A percentile compares a stretch with the other conserved stretches of the same genome.
phyloP scores from a whole-genome alignment of 2,329 filamentous ascomycete genomes.

The Leptographium lundbergii region DNA sequence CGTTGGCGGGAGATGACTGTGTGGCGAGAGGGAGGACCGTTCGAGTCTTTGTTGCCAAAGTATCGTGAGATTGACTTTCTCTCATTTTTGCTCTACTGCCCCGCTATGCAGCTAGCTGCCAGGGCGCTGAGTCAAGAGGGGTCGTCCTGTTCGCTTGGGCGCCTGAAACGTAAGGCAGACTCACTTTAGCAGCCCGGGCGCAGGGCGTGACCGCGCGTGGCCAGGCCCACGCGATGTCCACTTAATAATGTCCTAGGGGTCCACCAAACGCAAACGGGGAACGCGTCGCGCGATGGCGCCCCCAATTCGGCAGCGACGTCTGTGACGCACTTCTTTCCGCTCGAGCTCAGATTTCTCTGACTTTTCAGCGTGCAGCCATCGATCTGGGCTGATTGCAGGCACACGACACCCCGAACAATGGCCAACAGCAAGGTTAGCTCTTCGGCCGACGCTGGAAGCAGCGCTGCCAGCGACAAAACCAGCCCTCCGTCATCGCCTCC shows the following conservation, averaged over 20 bases:
- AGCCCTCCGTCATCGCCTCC: slow-evolving; percentile 9
- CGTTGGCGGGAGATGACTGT: background rate
- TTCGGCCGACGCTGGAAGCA: slow-evolving; percentile 2
- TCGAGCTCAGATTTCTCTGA: background rate
- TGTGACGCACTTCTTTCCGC: background rate
- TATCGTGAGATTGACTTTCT: background rate
- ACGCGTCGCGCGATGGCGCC: background rate
- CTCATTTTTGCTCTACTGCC: background rate
- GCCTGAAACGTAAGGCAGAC: background rate
- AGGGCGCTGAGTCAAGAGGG: background rate
- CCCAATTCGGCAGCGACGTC: background rate
- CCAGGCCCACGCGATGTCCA: no score
- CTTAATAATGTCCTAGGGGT: background rate
- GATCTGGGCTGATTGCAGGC: background rate
- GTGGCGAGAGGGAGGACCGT: background rate
- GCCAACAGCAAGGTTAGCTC: slow-evolving; percentile 1
- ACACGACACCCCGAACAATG: background rate
- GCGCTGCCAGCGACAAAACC: slow-evolving; percentile 1
- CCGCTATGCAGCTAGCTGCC: background rate
- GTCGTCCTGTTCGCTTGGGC: background rate
- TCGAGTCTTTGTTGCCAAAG: background rate
- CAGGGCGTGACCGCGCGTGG: slow-evolving; percentile 3
- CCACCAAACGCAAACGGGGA: background rate
- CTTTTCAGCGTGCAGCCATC: background rate
- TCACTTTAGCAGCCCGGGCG: background rate